Base-by-base conservation (phyloP, 495 filamentous ascomycete species). In the Penicillium fimorum region DNA sequence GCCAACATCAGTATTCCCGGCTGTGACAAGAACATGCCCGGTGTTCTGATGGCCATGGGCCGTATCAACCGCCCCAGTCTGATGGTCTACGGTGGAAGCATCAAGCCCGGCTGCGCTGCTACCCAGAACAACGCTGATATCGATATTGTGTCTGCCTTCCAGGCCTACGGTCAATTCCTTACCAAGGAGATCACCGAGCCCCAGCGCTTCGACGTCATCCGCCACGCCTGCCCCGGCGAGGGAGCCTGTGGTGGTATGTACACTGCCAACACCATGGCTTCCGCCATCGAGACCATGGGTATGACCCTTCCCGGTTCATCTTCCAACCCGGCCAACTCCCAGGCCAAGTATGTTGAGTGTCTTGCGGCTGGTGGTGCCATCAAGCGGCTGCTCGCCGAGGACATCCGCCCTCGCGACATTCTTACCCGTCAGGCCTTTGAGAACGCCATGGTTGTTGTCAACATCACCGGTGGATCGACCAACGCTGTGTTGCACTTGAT, bases 11-110 rank as follows among this genome's bases (percentile, higher is more conserved):
- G 90, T 18, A 89, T 98, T 63, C 94, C 94, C n/a, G 94, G 94
- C 40, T 98, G 94, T 73, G 95, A 98, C 80, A 98, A 98, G 86
- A 98, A 98, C 75, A 97, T 98, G 95, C 94, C 94, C 7, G 94
- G 94, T 75, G 94, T 97, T 35, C 75, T 97, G 57, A 98, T 98
- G 78, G 95, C 94, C 41, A 97, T 97, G 94, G 94, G 91, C 29
- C 82, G 94, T 47, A 84, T 96, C 64, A 97, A 98, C 77, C 79
- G 94, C 50, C 94, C 94, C 27, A 89, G 87, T 56, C 69, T 98
- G 61, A 97, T 98, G 95, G 88, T 98, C 20, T 98, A 98, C 71
- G 94, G 94, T 58, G 94, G 94, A 53, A 88, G 88, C 40, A 97
- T 97, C 75, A 87, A 89, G 76, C 90, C 94, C 43, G 94, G 94